Evolutionary conservation across 106 monocot genomes (phyloP).

Genomic region (Dioscorea alata): DNA sequence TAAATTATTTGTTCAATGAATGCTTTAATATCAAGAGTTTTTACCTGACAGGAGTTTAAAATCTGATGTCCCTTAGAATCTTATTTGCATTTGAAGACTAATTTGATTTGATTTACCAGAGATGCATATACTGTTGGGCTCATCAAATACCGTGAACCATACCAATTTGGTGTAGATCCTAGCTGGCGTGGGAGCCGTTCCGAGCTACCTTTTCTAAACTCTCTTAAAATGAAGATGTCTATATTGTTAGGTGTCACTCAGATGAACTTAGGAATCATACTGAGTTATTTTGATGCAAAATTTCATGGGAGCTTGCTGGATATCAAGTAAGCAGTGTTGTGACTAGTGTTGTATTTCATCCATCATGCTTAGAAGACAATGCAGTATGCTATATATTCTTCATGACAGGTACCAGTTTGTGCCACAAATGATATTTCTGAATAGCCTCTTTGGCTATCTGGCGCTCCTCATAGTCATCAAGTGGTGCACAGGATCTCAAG

Average conservation of each 20-base stretch:
- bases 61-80: background rate
- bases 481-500: slow-evolving; percentile 84
- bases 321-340: slow-evolving; percentile 43
- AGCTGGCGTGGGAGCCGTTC: slow-evolving; percentile 95
- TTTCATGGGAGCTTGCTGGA: slow-evolving; percentile 76
- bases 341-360: slow-evolving; percentile 2
- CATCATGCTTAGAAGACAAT: background rate
- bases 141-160: slow-evolving; percentile 76
- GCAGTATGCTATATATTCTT: background rate
- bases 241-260: slow-evolving; percentile 85
- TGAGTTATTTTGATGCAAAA: slow-evolving; percentile 97
- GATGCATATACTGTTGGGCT: slow-evolving; percentile 77
- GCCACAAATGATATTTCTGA: slow-evolving; percentile 85
- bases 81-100: slow-evolving; percentile 2
- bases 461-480: slow-evolving; percentile 69
- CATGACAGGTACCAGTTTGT: slow-evolving; percentile 66
- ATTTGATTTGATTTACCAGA: slow-evolving; percentile 43
- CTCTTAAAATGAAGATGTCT: slow-evolving; percentile 99
- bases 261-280: slow-evolving; percentile 89
- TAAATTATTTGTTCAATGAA: background rate
- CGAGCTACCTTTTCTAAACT: slow-evolving; percentile 96
- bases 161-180: slow-evolving; percentile 99
- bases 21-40: background rate
- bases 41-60: background rate
- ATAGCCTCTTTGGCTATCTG: slow-evolving; percentile 77